These are phyloP conservation scores for Pseudomassariella vexata DNA, from an alignment of 2,329 filamentous ascomycete genomes.

Conservation along the genomic window DNA sequence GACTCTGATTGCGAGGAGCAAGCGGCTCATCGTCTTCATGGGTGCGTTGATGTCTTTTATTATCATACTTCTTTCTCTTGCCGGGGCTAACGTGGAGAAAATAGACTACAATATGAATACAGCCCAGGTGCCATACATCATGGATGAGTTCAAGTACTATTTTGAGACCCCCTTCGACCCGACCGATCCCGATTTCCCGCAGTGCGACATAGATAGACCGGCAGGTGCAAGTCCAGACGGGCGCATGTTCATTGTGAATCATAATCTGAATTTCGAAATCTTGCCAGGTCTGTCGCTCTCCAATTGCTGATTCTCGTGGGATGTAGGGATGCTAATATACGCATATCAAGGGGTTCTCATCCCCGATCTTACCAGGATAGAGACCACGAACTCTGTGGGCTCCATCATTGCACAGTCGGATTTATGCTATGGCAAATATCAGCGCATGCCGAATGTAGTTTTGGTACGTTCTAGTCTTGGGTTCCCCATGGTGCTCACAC, in stretches of 20 bases:
- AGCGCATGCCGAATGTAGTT: constrained; percentile 29
- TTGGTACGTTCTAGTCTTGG: constrained; percentile 23
- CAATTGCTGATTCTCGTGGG: too few species aligned
- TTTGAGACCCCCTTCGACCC: constrained; percentile 72
- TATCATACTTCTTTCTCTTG: too few species aligned
- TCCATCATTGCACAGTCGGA: constrained; percentile 35
- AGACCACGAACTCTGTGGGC: constrained; percentile 41
- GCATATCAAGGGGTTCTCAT: constrained; percentile 33
- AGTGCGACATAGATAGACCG: constrained; percentile 62
- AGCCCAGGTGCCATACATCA: constrained; percentile 51
- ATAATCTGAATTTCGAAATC: constrained; percentile 28
- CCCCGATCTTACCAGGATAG: constrained; percentile 22
- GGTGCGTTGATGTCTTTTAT: constrained; percentile 36
- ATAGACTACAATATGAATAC: constrained; percentile 55
- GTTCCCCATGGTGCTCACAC: constrained; percentile 7
- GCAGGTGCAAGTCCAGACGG: constrained; percentile 27
- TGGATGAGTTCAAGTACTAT: constrained; percentile 58
- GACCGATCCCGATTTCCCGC: constrained; percentile 51
- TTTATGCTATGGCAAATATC: constrained; percentile 23
- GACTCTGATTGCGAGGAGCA: constrained; percentile 55
- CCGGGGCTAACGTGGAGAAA: neutral
- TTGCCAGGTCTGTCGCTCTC: too few species aligned
- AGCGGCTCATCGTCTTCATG: constrained; percentile 66
- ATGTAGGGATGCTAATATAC: too few species aligned
- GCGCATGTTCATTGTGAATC: constrained; percentile 40